These are phyloP conservation scores for Globisporangium solare DNA, from an alignment of 352 stramenopile genomes.

Conservation along the genomic window DNA sequence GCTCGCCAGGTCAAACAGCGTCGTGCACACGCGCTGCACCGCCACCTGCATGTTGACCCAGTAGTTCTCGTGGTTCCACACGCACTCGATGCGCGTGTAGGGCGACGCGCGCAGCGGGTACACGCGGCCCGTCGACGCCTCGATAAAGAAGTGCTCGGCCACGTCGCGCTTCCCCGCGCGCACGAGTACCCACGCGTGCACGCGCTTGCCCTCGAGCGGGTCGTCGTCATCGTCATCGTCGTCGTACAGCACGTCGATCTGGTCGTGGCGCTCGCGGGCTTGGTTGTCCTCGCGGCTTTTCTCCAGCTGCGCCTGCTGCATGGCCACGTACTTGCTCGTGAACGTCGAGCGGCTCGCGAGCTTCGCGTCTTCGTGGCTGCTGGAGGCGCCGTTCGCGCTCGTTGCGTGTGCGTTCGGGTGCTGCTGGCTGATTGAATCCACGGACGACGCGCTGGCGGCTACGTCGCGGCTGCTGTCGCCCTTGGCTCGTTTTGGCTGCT, in stretches of 20 bases:
- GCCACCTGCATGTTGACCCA: slow-evolving; percentile 93
- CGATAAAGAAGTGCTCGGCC: slow-evolving; percentile 85
- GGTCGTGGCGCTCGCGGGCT: slow-evolving; percentile 29
- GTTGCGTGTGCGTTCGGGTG: neutral
- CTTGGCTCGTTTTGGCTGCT: slow-evolving; percentile 30
- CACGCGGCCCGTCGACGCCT: slow-evolving; percentile 86
- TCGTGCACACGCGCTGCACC: slow-evolving; percentile 55
- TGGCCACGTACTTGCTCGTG: slow-evolving; percentile 60
- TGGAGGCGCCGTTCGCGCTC: neutral
- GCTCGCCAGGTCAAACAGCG: slow-evolving; percentile 80
- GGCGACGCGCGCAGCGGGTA: slow-evolving; percentile 80
- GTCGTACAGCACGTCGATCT: slow-evolving; percentile 45
- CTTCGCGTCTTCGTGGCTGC: slow-evolving; percentile 24
- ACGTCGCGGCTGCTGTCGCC: slow-evolving; percentile 8
- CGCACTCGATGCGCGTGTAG: slow-evolving; percentile 83
- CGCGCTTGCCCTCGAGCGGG: slow-evolving; percentile 56
- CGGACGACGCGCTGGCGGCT: neutral
- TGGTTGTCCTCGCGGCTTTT: slow-evolving; percentile 26
- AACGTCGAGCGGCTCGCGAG: slow-evolving; percentile 56
- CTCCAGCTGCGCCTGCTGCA: slow-evolving; percentile 40
- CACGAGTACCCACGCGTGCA: slow-evolving; percentile 92
- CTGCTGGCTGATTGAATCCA: neutral
- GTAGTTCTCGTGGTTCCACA: slow-evolving; percentile 95
- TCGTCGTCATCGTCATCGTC: slow-evolving; percentile 75
- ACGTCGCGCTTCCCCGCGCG: slow-evolving; percentile 88